These are phyloP conservation scores for Lycium barbarum DNA, from an alignment of 257 asterid genomes.

Conservation along the genomic window DNA sequence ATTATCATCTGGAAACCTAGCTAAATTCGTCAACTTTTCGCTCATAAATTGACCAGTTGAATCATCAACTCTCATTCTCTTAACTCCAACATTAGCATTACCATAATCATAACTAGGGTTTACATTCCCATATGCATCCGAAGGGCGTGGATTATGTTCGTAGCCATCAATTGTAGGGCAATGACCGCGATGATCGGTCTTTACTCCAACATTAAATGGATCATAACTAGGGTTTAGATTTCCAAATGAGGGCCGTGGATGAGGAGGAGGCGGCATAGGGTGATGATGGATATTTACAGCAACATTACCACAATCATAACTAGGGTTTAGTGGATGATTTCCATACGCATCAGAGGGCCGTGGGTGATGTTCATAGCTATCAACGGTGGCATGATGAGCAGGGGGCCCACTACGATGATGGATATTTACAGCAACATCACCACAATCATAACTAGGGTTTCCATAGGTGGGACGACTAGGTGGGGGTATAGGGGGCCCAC, in stretches of 20 bases:
- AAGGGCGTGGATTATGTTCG: slow-evolving; percentile 44
- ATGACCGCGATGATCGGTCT: slow-evolving; percentile 48
- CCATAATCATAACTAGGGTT: slow-evolving; percentile 43
- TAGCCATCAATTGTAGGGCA: too few species aligned
- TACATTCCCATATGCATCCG: slow-evolving; percentile 48
- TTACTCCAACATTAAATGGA: too few species aligned
- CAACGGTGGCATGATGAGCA: slow-evolving; percentile 45
- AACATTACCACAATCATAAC: too few species aligned
- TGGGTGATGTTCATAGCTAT: slow-evolving; percentile 33
- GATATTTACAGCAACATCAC: too few species aligned
- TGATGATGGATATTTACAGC: too few species aligned
- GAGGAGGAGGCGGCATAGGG: too few species aligned
- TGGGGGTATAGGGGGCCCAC: slow-evolving; percentile 33
- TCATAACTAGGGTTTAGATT: too few species aligned
- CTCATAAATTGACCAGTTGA: slow-evolving; percentile 18
- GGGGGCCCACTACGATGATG: not conserved
- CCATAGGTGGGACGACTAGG: too few species aligned
- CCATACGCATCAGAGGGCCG: too few species aligned
- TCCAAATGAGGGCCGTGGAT: too few species aligned
- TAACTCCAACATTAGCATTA: slow-evolving; percentile 53
- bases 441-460: too few species aligned
- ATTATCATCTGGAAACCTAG: slow-evolving; percentile 48
- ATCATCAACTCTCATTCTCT: slow-evolving; percentile 65
- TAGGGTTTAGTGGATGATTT: too few species aligned
- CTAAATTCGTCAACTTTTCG: slow-evolving; percentile 27